phyloP scores from a whole-genome alignment of 345 rosid genomes.

The Sisymbrium altissimum region DNA sequence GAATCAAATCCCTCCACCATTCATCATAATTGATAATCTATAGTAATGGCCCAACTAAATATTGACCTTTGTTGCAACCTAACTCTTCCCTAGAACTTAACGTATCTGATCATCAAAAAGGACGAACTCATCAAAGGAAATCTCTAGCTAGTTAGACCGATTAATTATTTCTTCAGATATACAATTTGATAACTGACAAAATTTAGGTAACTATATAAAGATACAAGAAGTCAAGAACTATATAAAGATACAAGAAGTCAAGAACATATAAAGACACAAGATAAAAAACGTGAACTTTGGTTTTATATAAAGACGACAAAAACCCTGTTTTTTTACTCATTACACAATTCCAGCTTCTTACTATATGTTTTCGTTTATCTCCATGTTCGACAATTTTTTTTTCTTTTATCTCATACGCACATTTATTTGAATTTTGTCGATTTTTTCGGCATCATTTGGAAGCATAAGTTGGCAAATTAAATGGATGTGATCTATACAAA shows the following conservation, averaged over 20 bases:
- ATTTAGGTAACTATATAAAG: not conserved
- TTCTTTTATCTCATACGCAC: not conserved
- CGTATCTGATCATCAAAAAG: slow-evolving; percentile 16
- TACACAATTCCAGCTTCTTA: not conserved
- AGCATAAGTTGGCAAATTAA: slow-evolving; percentile 16
- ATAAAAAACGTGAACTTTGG: not conserved
- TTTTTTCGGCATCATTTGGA: slow-evolving; percentile 20
- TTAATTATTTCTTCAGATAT: not conserved
- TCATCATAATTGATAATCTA: slow-evolving; percentile 23
- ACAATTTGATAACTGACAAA: not conserved
- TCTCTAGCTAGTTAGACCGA: not conserved
- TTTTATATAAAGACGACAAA: not conserved
- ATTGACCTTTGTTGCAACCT: slow-evolving; percentile 28
- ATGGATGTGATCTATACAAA: slow-evolving; percentile 25
- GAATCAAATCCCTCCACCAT: slow-evolving; percentile 12
- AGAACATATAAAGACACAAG: not conserved
- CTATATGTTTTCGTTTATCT: not conserved
- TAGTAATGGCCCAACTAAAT: slow-evolving; percentile 24
- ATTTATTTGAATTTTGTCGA: not conserved
- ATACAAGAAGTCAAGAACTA: not conserved
- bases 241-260: not conserved
- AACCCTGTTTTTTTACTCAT: not conserved
- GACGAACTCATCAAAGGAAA: not conserved
- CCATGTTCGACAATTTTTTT: not conserved
- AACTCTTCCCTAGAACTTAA: slow-evolving; percentile 14